Conservation (phyloP, 2,329 filamentous ascomycete genomes). For the Trichoderma gracile region DNA sequence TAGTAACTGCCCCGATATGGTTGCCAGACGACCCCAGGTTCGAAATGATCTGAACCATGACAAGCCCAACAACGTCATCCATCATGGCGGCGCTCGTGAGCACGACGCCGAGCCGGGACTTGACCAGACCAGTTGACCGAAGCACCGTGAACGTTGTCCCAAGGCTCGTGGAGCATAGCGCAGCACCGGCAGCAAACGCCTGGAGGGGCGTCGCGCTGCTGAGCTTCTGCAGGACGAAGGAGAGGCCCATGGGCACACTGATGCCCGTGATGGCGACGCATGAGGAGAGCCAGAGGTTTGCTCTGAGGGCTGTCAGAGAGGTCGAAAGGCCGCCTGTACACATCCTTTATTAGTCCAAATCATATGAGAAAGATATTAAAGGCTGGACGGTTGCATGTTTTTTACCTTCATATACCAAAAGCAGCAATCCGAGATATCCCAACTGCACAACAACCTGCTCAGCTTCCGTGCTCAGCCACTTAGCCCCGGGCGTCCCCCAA, state of each 20-base stretch:
- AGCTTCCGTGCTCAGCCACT: slow-evolving; percentile 55
- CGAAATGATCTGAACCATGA: slow-evolving; percentile 75
- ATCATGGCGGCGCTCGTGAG: slow-evolving; percentile 75
- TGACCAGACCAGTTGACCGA: slow-evolving; percentile 44
- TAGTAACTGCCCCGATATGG: slow-evolving; percentile 36
- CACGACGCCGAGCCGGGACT: slow-evolving; percentile 58
- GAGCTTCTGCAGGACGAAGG: slow-evolving; percentile 58
- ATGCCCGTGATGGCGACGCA: slow-evolving; percentile 68
- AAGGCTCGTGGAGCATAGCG: slow-evolving; percentile 71
- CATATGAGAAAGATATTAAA: neutral
- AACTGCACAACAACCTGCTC: slow-evolving; percentile 62
- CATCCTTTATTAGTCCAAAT: no score
- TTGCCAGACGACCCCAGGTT: slow-evolving; percentile 51
- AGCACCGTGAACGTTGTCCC: slow-evolving; percentile 67
- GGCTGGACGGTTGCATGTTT: neutral
- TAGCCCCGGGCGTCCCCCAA: slow-evolving; percentile 66
- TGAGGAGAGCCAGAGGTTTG: slow-evolving; percentile 61
- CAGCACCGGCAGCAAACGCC: slow-evolving; percentile 71
- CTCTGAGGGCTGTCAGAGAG: slow-evolving; percentile 46
- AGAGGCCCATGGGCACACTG: slow-evolving; percentile 61
- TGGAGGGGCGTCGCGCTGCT: slow-evolving; percentile 56
- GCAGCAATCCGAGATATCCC: slow-evolving; percentile 71
- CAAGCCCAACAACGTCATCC: slow-evolving; percentile 75
- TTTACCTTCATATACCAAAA: slow-evolving; percentile 69
- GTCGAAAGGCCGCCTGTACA: slow-evolving; percentile 54